Evolutionary conservation across 768 basidiomycete genomes (phyloP), one percentile per base, ranked within the genome.

Genomic region (Xerocomus spinulosus): DNA sequence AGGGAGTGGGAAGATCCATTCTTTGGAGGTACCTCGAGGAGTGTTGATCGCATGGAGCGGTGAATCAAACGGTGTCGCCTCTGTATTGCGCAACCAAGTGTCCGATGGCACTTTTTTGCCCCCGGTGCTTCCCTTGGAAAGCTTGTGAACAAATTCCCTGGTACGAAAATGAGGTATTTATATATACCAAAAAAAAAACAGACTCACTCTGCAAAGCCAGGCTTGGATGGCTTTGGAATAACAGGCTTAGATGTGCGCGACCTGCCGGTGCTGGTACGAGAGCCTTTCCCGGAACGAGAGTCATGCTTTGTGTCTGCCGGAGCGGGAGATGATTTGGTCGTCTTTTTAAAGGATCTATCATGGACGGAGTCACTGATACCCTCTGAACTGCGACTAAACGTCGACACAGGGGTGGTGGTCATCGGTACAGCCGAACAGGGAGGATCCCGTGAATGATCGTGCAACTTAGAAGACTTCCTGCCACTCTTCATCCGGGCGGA

Each of bases 1-100:
- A 15, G 72, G 69, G 5, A 87, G 74, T 0, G 81, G 77, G 66
- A 83, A 85, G n/a, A 76, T 69, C 82, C 84, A 86, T 60, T 85
- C 83, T 51, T 75, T 76, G 25, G 74, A 70, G 34, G 60, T 53
- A 23, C 73, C 73, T 34, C 65, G 56, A 43, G 50, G 73, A 53
- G 50, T 73, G 67, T 55, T 75, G 62, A 51, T 75, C 61, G 51
- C 61, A 56, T 48, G 64, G 15, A 78, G 64, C 12, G 74, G 74
- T 28, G 73, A 68, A 6, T 61, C 64, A 45, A 67, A 73, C 2
- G 56, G 41, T 9, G 39, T 52, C 34, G 53, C 45, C 24, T 63
- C 52, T 37, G 54, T 39, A 32, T 57, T 54, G 17, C 49, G 35
- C 39, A 53, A 42, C 0, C 44, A 42, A 33, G 50, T 21, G 18